Evolutionary conservation across 805 yeast species (phyloP), one percentile per base, ranked within the genome.

Genomic region (Lipomyces oligophaga): DNA sequence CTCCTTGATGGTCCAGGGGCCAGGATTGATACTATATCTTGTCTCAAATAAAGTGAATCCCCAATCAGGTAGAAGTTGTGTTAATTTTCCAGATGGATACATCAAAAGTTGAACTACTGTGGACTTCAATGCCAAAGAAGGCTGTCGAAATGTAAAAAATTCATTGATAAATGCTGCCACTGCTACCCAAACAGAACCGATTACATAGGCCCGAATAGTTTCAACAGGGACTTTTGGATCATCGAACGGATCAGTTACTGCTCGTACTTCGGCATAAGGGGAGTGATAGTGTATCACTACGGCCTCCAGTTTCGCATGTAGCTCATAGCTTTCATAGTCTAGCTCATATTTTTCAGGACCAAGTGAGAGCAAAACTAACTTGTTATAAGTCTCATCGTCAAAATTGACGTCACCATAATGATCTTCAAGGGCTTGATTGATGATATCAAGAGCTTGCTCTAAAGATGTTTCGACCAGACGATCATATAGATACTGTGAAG

Each of bases 251-350:
- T 78, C 80, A 10, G 79, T 79, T 16, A 81, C 75, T 8, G 84
- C 79, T 31, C 85, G 64, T 11, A 80, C 81, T 58, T 80, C 85
- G 1, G 83, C 80, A 50, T 78, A 79, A 3, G 83, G 82, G 4
- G 85, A 83, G 62, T 72, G 78, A 52, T 58, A 61, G 37, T 47
- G 42, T 30, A 63, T 66, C 33, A 75, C 58, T 26, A 68, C 70
- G 6, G 78, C 78, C 47, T 73, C 73, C 22, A 31, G 21, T 6
- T 37, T 19, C 8, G 32, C 28, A 26, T 45, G 45, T n/a, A 34
- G 37, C 22, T 40, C 49, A 16, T 45, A 41, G 18, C 37, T 43
- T 5, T 43, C 42, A 13, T 22, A 10, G 16, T 36, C 42, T 21
- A 13, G 6, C 16, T 35, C 45, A 24, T 44, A 44, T 3, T 43